These are phyloP conservation scores for Wickerhamiella cacticola DNA, from an alignment of 805 yeast genomes.

Conservation along the genomic window DNA sequence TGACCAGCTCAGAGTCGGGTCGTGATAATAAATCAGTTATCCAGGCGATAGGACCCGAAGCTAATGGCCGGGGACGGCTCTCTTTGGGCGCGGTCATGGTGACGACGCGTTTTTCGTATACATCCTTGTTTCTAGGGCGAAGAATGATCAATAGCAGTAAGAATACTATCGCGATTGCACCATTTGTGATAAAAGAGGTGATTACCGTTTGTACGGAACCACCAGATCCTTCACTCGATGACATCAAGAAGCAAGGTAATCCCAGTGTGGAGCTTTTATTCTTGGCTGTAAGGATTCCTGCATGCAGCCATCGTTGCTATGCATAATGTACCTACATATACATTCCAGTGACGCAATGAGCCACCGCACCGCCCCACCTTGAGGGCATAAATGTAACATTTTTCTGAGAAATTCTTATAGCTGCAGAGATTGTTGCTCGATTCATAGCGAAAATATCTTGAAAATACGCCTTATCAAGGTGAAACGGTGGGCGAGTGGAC, in stretches of 20 bases:
- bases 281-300: neutral
- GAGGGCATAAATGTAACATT: too few relatives aligned
- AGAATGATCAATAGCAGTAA: slow-evolving; percentile 50
- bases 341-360: slow-evolving; percentile 6
- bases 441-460: too few relatives aligned
- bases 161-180: slow-evolving; percentile 52
- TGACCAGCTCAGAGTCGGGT: slow-evolving; percentile 62
- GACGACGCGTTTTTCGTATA: slow-evolving; percentile 73
- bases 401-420: too few relatives aligned
- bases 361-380: too few relatives aligned
- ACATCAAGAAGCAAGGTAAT: neutral
- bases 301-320: slow-evolving; percentile 10
- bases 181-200: slow-evolving; percentile 58
- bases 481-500: too few relatives aligned
- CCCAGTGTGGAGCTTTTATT: neutral
- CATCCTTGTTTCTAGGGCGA: slow-evolving; percentile 54
- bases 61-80: slow-evolving; percentile 55
- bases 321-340: slow-evolving; percentile 10
- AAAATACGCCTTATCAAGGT: too few relatives aligned
- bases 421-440: too few relatives aligned
- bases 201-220: slow-evolving; percentile 34
- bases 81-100: slow-evolving; percentile 39
- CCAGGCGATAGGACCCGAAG: slow-evolving; percentile 63
- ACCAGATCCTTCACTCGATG: neutral
- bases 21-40: slow-evolving; percentile 47